Evolutionary conservation across 371 early-diverging fungal species (phyloP), one percentile per base, ranked within the genome.

Genomic region (Mortierella sp.): DNA sequence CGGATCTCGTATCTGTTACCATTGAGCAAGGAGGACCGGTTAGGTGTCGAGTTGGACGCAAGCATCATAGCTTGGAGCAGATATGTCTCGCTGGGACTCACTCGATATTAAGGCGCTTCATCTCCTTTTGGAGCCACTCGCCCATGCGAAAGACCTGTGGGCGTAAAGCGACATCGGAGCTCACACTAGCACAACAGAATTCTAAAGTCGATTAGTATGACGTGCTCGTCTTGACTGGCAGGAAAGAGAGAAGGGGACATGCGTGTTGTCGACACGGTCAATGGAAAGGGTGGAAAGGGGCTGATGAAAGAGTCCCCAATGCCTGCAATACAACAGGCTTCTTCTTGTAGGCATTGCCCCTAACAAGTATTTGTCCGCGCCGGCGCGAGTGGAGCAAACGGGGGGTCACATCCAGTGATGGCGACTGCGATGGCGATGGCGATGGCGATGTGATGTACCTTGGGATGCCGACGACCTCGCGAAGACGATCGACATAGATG

Each of bases 391-490:
- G 10, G 34, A 34, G 34, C 34, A 7, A 34, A 34, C 4, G 34
- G 34, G 34, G 4, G 34, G 34, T 34, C n/a, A n/a, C n/a, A n/a
- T n/a, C n/a, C n/a, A n/a, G n/a, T n/a, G n/a, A n/a, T n/a, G n/a
- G n/a, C n/a, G n/a, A n/a, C n/a, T n/a, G n/a, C n/a, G n/a, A n/a
- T n/a, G n/a, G n/a, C n/a, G n/a, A n/a, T n/a, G n/a, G 54, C 22
- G 55, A 40, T n/a, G 39, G 17, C 27, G 29, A 14, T n/a, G 31
- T n/a, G 41, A 43, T 50, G 62, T 87, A 91, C 92, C 91, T 90
- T 50, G 95, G 94, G 60, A 98, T 97, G 43, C 93, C 96, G 25
- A 98, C 97, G 31, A 88, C 93, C 81, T 96, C 95, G 49, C 91
- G 90, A 56, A 98, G 90, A 67, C 91, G 84, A 54, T 92, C 88